Conservation (phyloP, 2,329 filamentous ascomycete genomes). For the Neurospora sp. region DNA sequence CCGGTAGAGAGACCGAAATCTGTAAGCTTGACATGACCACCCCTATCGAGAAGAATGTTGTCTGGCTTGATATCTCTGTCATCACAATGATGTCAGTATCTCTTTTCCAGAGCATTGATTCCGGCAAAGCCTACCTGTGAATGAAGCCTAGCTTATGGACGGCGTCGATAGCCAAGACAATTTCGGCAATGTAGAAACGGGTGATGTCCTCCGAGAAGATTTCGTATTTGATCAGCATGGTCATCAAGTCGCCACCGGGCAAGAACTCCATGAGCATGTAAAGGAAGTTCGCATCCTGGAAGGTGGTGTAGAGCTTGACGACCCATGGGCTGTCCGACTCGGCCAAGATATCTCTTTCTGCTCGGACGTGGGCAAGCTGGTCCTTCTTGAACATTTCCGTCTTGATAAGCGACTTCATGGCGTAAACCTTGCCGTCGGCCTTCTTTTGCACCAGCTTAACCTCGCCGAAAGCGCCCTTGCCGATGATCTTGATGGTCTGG, state of each 20-base stretch:
- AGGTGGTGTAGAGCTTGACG: constrained; percentile 95
- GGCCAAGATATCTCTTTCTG: constrained; percentile 93
- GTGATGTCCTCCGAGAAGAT: constrained; percentile 99
- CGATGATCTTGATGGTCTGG: constrained; percentile 93
- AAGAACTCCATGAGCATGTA: constrained; percentile 99
- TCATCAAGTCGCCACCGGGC: constrained; percentile 97
- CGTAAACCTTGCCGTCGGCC: constrained; percentile 93
- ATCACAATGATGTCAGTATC: background rate
- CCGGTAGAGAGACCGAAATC: constrained; percentile 97
- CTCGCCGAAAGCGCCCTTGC: constrained; percentile 97
- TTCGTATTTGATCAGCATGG: constrained; percentile 99
- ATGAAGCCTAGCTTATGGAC: constrained; percentile 98
- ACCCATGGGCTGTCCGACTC: constrained; percentile 99
- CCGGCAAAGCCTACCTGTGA: constrained; percentile 60
- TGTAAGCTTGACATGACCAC: constrained; percentile 94
- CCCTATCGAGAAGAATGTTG: constrained; percentile 91
- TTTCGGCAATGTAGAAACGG: constrained; percentile 97
- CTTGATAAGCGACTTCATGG: constrained; percentile 96
- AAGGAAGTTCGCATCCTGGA: constrained; percentile 90
- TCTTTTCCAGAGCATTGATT: background rate
- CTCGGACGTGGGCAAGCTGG: constrained; percentile 91
- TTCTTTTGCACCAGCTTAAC: constrained; percentile 96
- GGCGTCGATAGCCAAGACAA: constrained; percentile 95
- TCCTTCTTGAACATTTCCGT: constrained; percentile 99
- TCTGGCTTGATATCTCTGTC: constrained; percentile 94